Evolutionary conservation across 805 yeast species (phyloP).

Genomic region (Cyberlindnera euphorbiiphila): DNA sequence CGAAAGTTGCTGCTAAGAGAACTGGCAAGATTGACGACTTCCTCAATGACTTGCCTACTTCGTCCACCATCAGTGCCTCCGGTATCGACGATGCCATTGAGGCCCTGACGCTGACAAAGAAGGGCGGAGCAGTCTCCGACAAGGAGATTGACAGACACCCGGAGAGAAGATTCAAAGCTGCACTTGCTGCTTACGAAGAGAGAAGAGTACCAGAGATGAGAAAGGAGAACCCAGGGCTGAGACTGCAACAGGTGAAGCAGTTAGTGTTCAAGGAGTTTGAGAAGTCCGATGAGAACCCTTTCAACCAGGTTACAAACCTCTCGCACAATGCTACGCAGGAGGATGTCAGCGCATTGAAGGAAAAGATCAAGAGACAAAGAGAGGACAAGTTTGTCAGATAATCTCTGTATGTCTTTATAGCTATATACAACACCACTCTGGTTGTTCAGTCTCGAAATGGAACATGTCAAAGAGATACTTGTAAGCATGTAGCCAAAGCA

Average conservation of each 20-base stretch:
- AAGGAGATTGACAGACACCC: slow-evolving; percentile 82
- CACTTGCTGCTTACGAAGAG: slow-evolving; percentile 67
- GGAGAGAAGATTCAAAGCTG: slow-evolving; percentile 84
- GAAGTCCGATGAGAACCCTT: slow-evolving; percentile 77
- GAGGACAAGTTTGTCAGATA: slow-evolving; percentile 33
- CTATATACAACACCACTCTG: slow-evolving; percentile 23
- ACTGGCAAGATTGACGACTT: slow-evolving; percentile 67
- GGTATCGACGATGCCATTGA: slow-evolving; percentile 78
- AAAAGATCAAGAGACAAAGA: slow-evolving; percentile 45
- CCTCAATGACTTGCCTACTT: slow-evolving; percentile 46
- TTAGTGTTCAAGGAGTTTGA: slow-evolving; percentile 75
- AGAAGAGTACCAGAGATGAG: slow-evolving; percentile 66
- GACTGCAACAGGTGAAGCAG: slow-evolving; percentile 75
- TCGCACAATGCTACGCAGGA: slow-evolving; percentile 55
- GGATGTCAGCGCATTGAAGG: slow-evolving; percentile 45
- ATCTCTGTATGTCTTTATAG: not conserved
- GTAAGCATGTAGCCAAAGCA: slow-evolving; percentile 26
- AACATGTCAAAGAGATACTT: slow-evolving; percentile 19
- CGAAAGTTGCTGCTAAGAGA: slow-evolving; percentile 57
- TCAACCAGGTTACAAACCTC: slow-evolving; percentile 65
- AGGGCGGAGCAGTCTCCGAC: slow-evolving; percentile 49
- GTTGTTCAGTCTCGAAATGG: slow-evolving; percentile 19
- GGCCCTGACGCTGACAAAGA: slow-evolving; percentile 64
- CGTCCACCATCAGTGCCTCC: slow-evolving; percentile 58
- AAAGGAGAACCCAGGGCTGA: slow-evolving; percentile 74